Percentiles rank a stretch among this genome's conserved stretches.
Conservation (phyloP, 2,329 filamentous ascomycete species). For the Hortaea werneckii region DNA sequence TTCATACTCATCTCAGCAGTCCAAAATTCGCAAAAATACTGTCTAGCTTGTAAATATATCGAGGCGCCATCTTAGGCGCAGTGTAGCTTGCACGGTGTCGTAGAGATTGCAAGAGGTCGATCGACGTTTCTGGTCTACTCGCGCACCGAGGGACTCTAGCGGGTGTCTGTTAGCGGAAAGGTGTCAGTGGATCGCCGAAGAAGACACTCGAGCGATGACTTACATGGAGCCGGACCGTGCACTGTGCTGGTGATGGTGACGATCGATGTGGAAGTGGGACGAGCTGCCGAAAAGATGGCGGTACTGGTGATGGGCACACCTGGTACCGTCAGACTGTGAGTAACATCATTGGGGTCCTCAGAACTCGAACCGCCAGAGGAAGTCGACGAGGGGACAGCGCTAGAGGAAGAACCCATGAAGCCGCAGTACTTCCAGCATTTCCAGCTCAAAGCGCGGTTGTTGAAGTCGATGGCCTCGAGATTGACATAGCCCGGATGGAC, state of each 20-base stretch:
- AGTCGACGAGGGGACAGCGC: neutral
- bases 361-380: neutral
- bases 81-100: too few relatives aligned
- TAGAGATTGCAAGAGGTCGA: too few relatives aligned
- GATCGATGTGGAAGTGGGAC: neutral
- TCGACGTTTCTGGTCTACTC: too few relatives aligned
- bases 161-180: too few relatives aligned
- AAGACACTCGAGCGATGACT: neutral
- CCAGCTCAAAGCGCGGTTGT: conserved; percentile 9
- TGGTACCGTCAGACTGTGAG: neutral
- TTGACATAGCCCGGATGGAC: conserved; percentile 9
- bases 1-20: too few relatives aligned
- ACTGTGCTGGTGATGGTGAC: neutral
- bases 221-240: neutral
- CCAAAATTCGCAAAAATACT: neutral
- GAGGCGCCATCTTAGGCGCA: too few relatives aligned
- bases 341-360: neutral
- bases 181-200: too few relatives aligned
- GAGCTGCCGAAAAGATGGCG: neutral
- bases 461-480: conserved; percentile 7
- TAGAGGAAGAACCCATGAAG: neutral
- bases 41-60: neutral
- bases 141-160: too few relatives aligned
- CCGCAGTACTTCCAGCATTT: conserved; percentile 9
- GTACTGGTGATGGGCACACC: neutral